These are phyloP conservation scores for Beauveria australis DNA, from an alignment of 2,329 filamentous ascomycete species.

Conservation along the genomic window DNA sequence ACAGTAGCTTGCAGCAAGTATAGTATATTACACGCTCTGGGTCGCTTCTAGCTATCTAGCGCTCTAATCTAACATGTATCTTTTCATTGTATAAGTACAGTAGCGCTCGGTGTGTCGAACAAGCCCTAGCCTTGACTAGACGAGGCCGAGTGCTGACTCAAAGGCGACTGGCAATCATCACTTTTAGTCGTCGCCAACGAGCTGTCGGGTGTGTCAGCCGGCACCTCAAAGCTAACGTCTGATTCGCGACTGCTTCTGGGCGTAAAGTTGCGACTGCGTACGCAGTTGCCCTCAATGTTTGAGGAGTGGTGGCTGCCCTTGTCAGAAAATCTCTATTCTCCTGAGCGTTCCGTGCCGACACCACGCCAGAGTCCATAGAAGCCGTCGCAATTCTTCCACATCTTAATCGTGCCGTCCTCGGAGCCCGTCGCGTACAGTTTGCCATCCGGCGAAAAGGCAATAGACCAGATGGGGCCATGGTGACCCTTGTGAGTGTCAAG, in stretches of 20 bases:
- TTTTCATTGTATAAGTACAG: slow-evolving; percentile 8
- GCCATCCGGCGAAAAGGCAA: slow-evolving; percentile 88
- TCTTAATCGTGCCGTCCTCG: slow-evolving; percentile 94
- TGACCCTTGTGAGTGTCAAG: slow-evolving; percentile 93
- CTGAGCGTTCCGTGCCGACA: slow-evolving; percentile 31
- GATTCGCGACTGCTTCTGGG: slow-evolving; percentile 8
- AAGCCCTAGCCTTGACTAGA: not conserved
- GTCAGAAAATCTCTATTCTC: slow-evolving; percentile 27
- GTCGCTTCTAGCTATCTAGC: slow-evolving; percentile 9
- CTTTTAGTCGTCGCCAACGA: slow-evolving; percentile 8
- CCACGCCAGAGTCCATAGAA: slow-evolving; percentile 57
- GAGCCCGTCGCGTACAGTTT: slow-evolving; percentile 95
- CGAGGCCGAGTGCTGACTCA: slow-evolving; percentile 1
- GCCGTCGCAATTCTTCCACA: slow-evolving; percentile 67
- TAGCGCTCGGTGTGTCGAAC: not conserved
- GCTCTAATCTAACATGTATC: slow-evolving; percentile 9
- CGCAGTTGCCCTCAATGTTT: not conserved
- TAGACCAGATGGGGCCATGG: slow-evolving; percentile 94
- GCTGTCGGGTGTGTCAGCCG: slow-evolving; percentile 6
- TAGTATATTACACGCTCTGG: slow-evolving; percentile 9
- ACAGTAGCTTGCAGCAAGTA: not conserved
- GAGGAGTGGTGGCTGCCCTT: not conserved
- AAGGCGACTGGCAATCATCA: slow-evolving; percentile 6
- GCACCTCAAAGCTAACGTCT: slow-evolving; percentile 8
- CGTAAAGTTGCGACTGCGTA: slow-evolving; percentile 7